These are phyloP conservation scores for Zizania latifolia DNA, from an alignment of 176 grass and related monocot species.

Conservation along the genomic window DNA sequence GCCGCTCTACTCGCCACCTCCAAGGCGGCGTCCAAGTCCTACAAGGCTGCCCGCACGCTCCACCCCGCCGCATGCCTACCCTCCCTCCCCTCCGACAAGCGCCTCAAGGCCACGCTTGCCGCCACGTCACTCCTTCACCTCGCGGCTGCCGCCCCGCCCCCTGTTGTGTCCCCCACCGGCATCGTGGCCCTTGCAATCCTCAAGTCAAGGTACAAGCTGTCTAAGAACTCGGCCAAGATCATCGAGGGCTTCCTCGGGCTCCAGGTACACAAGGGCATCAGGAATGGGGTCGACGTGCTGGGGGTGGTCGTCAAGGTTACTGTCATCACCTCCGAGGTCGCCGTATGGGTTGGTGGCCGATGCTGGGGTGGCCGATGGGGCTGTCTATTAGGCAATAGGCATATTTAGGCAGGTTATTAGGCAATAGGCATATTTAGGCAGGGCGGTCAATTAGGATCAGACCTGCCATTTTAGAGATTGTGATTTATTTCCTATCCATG, in stretches of 20 bases:
- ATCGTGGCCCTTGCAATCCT: slow-evolving; percentile 40
- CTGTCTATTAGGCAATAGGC: too few relatives aligned
- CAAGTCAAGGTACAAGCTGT: slow-evolving; percentile 59
- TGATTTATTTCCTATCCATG: too few relatives aligned
- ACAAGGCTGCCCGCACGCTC: slow-evolving; percentile 59
- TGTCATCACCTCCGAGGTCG: slow-evolving; percentile 50
- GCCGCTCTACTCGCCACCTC: slow-evolving; percentile 54
- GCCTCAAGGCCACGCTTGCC: slow-evolving; percentile 53
- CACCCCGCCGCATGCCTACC: slow-evolving; percentile 27
- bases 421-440: too few relatives aligned
- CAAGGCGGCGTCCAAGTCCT: slow-evolving; percentile 70
- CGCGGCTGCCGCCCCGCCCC: slow-evolving; percentile 14
- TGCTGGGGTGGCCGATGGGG: slow-evolving; percentile 1
- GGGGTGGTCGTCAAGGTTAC: slow-evolving; percentile 69
- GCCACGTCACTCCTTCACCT: slow-evolving; percentile 52
- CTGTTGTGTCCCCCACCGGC: slow-evolving; percentile 19
- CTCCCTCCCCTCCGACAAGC: slow-evolving; percentile 23
- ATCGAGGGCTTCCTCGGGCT: slow-evolving; percentile 73
- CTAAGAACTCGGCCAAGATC: slow-evolving; percentile 72
- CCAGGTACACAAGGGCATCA: slow-evolving; percentile 71
- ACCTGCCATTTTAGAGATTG: too few relatives aligned
- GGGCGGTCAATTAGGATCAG: too few relatives aligned
- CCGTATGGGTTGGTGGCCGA: slow-evolving; percentile 28
- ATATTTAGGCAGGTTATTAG: too few relatives aligned
- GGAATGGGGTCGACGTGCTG: slow-evolving; percentile 52